A percentile compares a stretch with the other conserved stretches of the same genome.
These are phyloP conservation scores for Beauveria sp. DNA, from an alignment of 2,329 filamentous ascomycete genomes.

Conservation along the genomic window DNA sequence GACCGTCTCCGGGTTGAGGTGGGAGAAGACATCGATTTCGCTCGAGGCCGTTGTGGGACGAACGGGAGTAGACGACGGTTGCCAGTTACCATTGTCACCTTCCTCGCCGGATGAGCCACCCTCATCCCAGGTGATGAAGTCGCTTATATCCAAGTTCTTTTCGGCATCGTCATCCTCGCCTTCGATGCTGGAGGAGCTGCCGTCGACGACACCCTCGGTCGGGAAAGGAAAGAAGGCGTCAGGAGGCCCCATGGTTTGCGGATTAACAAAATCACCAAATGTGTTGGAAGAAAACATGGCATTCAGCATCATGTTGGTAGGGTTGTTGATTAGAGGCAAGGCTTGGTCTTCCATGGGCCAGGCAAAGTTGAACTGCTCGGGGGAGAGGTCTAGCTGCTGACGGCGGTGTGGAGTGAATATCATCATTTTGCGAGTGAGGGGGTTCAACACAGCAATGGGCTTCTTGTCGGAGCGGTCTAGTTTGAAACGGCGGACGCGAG, in stretches of 20 bases:
- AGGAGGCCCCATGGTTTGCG: conserved; percentile 62
- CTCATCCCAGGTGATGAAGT: conserved; percentile 64
- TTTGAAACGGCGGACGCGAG: conserved; percentile 47
- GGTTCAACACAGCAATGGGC: conserved; percentile 51
- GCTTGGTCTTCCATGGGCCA: conserved; percentile 34
- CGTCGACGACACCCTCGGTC: conserved; percentile 50
- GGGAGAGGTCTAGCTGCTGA: conserved; percentile 43
- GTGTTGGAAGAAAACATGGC: conserved; percentile 55
- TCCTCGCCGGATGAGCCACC: conserved; percentile 54
- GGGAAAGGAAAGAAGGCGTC: conserved; percentile 70
- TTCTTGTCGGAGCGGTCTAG: conserved; percentile 47
- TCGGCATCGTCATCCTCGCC: conserved; percentile 60
- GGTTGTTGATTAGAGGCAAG: conserved; percentile 56
- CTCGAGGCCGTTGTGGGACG: conserved; percentile 41
- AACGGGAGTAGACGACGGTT: conserved; percentile 43
- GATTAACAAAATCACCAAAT: conserved; percentile 50
- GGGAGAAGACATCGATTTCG: conserved; percentile 45
- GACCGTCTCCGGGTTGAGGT: conserved; percentile 59
- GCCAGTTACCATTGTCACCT: conserved; percentile 41
- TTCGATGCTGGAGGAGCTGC: conserved; percentile 32
- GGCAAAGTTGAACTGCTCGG: conserved; percentile 46
- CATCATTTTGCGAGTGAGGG: conserved; percentile 52
- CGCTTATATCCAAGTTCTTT: conserved; percentile 56
- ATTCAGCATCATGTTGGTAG: conserved; percentile 71
- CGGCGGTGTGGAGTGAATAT: conserved; percentile 50